phyloP scores from a whole-genome alignment of 2,329 filamentous ascomycete species.

The Pyricularia grisea region DNA sequence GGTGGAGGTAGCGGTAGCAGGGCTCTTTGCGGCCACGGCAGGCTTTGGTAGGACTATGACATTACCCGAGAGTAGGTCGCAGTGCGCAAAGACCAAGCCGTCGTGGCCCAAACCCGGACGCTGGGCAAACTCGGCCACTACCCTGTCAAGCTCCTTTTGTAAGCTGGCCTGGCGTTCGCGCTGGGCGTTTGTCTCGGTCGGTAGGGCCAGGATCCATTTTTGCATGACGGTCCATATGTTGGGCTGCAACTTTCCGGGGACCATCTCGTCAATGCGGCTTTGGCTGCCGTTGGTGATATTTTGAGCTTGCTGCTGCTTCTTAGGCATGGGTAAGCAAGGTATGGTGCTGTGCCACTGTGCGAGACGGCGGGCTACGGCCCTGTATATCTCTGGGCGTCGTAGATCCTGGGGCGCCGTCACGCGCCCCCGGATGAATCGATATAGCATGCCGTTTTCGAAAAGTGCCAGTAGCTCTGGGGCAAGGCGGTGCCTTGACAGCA shows the following conservation, averaged over 20 bases:
- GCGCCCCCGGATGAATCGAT: slow-evolving; percentile 76
- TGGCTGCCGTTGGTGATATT: slow-evolving; percentile 16
- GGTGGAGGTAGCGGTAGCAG: neutral
- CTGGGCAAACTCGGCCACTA: slow-evolving; percentile 64
- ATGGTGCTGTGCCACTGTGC: slow-evolving; percentile 86
- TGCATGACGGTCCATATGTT: slow-evolving; percentile 95
- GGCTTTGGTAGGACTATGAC: slow-evolving; percentile 67
- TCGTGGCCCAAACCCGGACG: slow-evolving; percentile 67
- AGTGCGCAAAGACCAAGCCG: slow-evolving; percentile 85
- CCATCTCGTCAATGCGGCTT: slow-evolving; percentile 39
- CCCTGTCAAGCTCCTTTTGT: slow-evolving; percentile 63
- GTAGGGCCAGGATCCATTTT: slow-evolving; percentile 86
- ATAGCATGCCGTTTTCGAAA: slow-evolving; percentile 93
- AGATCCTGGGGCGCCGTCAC: slow-evolving; percentile 76
- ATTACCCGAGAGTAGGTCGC: slow-evolving; percentile 92
- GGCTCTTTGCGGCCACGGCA: slow-evolving; percentile 4
- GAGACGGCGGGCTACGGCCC: slow-evolving; percentile 72
- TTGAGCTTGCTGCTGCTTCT: slow-evolving; percentile 14
- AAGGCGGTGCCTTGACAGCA: slow-evolving; percentile 73
- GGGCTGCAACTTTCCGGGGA: slow-evolving; percentile 62
- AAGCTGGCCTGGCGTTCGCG: slow-evolving; percentile 56
- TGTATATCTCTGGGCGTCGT: slow-evolving; percentile 64
- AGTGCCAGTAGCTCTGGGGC: slow-evolving; percentile 82
- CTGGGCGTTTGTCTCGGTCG: slow-evolving; percentile 61
- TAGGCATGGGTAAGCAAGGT: slow-evolving; percentile 38